Percentiles rank a stretch among this genome's conserved stretches.
Conservation (phyloP, 164 flowering plant species). For the Buxus sempervirens region DNA sequence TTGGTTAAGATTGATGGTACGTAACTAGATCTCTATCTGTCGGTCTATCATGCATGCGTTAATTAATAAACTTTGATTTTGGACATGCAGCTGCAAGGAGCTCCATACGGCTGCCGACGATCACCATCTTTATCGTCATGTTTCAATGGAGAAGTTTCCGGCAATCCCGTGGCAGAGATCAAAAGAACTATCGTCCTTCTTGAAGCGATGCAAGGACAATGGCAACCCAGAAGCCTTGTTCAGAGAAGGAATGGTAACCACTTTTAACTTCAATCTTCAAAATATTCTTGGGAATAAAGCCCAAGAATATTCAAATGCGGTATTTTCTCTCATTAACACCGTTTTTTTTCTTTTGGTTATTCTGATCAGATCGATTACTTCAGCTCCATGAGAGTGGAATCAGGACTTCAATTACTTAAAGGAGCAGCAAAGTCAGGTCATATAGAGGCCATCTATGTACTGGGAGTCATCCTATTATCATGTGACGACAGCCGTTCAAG, state of each 20-base stretch:
- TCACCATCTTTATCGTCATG: background rate
- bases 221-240: constrained; percentile 16
- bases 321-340: too few relatives aligned
- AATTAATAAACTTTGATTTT: background rate
- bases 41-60: too few relatives aligned
- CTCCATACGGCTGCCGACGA: background rate
- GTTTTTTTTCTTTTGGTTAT: background rate
- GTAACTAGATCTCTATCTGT: too few relatives aligned
- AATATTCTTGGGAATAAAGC: background rate
- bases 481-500: background rate
- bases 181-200: background rate
- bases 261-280: background rate
- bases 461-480: constrained; percentile 11
- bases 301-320: too few relatives aligned
- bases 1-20: background rate
- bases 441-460: constrained; percentile 14
- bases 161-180: background rate
- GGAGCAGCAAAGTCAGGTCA: constrained; percentile 5
- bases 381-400: background rate
- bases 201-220: constrained; percentile 4
- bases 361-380: constrained; percentile 12
- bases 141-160: constrained; percentile 1
- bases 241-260: constrained; percentile 12
- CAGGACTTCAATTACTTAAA: constrained; percentile 1
- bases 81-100: background rate